Evolutionary conservation across 2,329 filamentous ascomycete species (phyloP).

Genomic region (Colletotrichum tabaci): DNA sequence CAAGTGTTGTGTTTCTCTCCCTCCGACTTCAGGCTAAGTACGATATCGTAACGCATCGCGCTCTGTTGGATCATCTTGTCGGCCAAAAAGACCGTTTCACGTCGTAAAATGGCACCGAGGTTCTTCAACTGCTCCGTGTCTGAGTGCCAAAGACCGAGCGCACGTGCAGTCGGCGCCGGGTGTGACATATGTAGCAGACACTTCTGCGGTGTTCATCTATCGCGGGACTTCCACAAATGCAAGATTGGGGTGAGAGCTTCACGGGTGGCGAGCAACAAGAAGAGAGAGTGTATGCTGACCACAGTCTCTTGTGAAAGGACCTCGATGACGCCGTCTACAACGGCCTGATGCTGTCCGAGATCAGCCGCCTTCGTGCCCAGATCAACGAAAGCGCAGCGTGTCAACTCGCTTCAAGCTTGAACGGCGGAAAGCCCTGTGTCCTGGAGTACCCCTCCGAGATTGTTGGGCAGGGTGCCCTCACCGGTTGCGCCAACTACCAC

Average conservation of each 20-base stretch:
- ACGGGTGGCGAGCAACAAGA: background rate
- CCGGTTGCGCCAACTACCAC: background rate
- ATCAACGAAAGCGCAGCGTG: background rate
- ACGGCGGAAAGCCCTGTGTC: background rate
- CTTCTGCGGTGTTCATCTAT: background rate
- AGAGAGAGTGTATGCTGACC: background rate
- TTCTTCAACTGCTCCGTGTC: background rate
- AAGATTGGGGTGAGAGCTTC: background rate
- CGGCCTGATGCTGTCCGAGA: background rate
- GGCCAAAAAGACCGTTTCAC: no score
- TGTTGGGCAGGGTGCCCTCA: background rate
- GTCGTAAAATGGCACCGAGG: background rate
- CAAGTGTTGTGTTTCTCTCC: no score
- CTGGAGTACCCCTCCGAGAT: background rate
- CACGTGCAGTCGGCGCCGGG: background rate
- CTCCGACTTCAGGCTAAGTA: no score
- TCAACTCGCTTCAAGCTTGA: background rate
- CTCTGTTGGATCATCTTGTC: no score
- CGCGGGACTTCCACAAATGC: slow-evolving; percentile 2
- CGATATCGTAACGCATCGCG: no score
- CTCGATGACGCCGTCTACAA: background rate
- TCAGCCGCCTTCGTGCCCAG: background rate
- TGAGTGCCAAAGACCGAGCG: background rate
- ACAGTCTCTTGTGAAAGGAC: background rate
- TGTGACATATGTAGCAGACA: slow-evolving; percentile 2